Evolutionary conservation across 2,329 filamentous ascomycete species (phyloP), one percentile per base, ranked within the genome.

Genomic region (Diaporthe sp.): DNA sequence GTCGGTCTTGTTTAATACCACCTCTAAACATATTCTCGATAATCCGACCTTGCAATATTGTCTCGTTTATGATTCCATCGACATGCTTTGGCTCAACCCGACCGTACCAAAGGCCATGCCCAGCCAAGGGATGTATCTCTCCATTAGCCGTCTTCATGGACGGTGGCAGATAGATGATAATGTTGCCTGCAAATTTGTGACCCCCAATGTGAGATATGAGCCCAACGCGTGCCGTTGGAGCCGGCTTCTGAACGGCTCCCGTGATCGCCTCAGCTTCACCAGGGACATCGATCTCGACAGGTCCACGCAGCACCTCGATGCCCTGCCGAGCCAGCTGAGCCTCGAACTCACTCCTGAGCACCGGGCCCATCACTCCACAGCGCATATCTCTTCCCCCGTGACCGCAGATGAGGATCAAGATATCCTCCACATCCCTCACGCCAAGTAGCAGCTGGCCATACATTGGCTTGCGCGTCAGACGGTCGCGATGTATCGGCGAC

Each of bases 351-450:
- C 84, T 84, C 79, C 91, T 87, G 20, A 98, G 86, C 1, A 95
- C 84, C 0, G 95, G 95, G 0, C 95, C 96, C 78, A 96, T 88
- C 31, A 94, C 85, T 0, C 97, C 96, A 81, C 97, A 99, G 71
- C 97, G 90, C 80, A 88, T 86, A 82, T 99, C 97, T 15, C 97
- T 89, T 3, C 92, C 92, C 20, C 93, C 94, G 80, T 99, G 97
- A 0, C 95, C 95, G 81, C 97, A 99, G 58, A 98, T 93, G 28
- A 98, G 85, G 42, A 99, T 90, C n/a, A 94, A 80, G 6, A 95
- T 87, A 77, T 95, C 93, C 22, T 89, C 81, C 12, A 94, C 89
- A 75, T 92, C 89, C 15, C 89, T 85, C 7, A 94, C 92, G 1
- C 88, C 88, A 1, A 85, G 84, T 2, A 95, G 86, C 49, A 85